phyloP scores from a whole-genome alignment of 768 basidiomycete species.

The Boletus subcaerulescens region DNA sequence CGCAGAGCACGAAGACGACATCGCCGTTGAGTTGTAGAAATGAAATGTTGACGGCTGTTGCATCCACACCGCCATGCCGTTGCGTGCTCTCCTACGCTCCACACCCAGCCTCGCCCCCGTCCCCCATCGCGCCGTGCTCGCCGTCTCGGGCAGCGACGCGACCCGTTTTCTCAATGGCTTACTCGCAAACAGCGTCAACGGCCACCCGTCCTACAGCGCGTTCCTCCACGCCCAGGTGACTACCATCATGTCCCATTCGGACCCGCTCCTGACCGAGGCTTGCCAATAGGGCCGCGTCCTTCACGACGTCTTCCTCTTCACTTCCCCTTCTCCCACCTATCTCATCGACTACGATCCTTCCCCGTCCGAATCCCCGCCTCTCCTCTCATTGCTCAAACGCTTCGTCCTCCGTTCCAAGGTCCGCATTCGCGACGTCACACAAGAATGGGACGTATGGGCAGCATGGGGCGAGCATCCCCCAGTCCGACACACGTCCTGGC shows the following conservation, averaged over 20 bases:
- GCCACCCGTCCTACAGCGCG: conserved; percentile 59
- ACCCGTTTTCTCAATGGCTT: conserved; percentile 81
- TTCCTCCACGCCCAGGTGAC: conserved; percentile 79
- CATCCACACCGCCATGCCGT: conserved; percentile 19
- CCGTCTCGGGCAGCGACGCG: conserved; percentile 78
- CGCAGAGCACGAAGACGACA: conserved; percentile 81
- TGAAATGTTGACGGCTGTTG: conserved; percentile 7
- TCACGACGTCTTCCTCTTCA: conserved; percentile 86
- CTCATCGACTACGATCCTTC: conserved; percentile 71
- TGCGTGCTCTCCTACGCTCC: conserved; percentile 44
- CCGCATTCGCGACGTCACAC: conserved; percentile 72
- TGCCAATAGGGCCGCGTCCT: conserved; percentile 74
- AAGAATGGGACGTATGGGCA: conserved; percentile 78
- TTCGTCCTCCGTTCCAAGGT: conserved; percentile 90
- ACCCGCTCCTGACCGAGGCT: not conserved
- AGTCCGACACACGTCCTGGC: conserved; percentile 46
- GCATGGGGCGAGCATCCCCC: conserved; percentile 61
- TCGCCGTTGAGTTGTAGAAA: conserved; percentile 24
- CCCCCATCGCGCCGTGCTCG: conserved; percentile 63
- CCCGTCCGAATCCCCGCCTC: conserved; percentile 53
- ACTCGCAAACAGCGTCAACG: conserved; percentile 50
- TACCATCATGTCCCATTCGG: conserved; percentile 26
- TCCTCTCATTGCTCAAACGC: conserved; percentile 73
- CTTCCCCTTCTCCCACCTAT: conserved; percentile 53
- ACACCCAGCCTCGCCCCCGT: conserved; percentile 60